Percentiles rank a stretch among this genome's conserved stretches.
These are phyloP conservation scores for Xylaria bambusicola DNA, from an alignment of 495 filamentous ascomycete genomes.

Conservation along the genomic window DNA sequence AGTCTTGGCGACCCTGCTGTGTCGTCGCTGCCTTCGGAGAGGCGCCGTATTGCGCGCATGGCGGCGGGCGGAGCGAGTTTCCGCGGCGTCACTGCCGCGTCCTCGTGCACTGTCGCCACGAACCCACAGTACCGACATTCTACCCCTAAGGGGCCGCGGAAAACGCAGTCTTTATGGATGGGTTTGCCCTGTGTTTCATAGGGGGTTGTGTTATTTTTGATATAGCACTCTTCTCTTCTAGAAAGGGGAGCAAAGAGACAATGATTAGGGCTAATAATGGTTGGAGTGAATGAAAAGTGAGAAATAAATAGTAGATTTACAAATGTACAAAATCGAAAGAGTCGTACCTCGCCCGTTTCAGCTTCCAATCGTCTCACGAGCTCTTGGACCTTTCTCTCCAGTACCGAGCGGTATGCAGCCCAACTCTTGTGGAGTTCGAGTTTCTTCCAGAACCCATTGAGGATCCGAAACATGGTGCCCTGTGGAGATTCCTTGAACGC, in stretches of 20 bases:
- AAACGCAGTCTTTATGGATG: not conserved
- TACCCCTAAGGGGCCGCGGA: not conserved
- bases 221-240: no score
- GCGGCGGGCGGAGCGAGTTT: constrained; percentile 27
- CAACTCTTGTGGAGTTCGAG: constrained; percentile 12
- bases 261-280: no score
- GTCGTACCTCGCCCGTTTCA: not conserved
- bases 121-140: constrained; percentile 32
- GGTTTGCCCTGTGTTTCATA: not conserved
- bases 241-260: no score
- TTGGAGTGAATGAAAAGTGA: not conserved
- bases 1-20: constrained; percentile 1
- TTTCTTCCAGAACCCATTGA: not conserved
- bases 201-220: no score
- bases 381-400: constrained; percentile 19
- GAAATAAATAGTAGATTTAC: not conserved
- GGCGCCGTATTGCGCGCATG: constrained; percentile 19
- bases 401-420: constrained; percentile 19
- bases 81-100: constrained; percentile 13
- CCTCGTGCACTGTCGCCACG: constrained; percentile 16
- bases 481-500: constrained; percentile 2
- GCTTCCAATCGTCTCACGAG: not conserved
- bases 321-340: not conserved
- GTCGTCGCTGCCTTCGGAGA: not conserved
- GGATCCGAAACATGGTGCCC: not conserved